Evolutionary conservation across 441 rosid species (phyloP), one percentile per base, ranked within the genome.

Genomic region (Sinapis alba): DNA sequence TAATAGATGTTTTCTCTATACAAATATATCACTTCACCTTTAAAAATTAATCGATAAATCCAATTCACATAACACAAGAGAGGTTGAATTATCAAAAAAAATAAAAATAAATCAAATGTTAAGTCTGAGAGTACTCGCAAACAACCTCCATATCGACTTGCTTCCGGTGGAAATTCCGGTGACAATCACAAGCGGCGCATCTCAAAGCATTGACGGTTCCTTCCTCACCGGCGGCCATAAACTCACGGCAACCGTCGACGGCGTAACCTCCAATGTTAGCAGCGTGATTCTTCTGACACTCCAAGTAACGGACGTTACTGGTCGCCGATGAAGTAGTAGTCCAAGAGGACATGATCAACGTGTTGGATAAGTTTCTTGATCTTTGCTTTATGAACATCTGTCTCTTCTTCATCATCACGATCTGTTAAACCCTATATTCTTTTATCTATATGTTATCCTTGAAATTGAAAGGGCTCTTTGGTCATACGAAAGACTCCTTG

Each of bases 171-270:
- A 92, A 92, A 72, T 88, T 94, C 75, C 99, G 76, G 84, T 94
- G 99, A 77, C 98, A 94, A 19, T 97, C 90, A 34, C 99, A 94
- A 72, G 99, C 99, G 1, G 97, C 99, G 36, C 98, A 94, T 7
- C 79, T 79, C 34, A 89, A 83, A n/a, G 93, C 94, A 16, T 80
- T 83, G 0, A 7, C 66, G 0, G 86, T 78, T 6, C 89, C 96
- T 63, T 88, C 93, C n/a, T 71, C 82, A 2, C 95, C 96, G 43
- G 83, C 80, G 0, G 96, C 90, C 97, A 91, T 87, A 88, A 94
- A 94, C 75, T 94, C 99, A 62, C 97, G 84, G 82, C 99, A 94
- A 8, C 99, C 99, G 28, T 94, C 99, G 2, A 94, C 92, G 3
- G 99, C 97, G 15, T 92, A 90, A 18, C 99, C 96, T 34, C 99